Evolutionary conservation across 129 eudicot species (phyloP), one percentile per base, ranked within the genome.

Genomic region (Logfia minima): DNA sequence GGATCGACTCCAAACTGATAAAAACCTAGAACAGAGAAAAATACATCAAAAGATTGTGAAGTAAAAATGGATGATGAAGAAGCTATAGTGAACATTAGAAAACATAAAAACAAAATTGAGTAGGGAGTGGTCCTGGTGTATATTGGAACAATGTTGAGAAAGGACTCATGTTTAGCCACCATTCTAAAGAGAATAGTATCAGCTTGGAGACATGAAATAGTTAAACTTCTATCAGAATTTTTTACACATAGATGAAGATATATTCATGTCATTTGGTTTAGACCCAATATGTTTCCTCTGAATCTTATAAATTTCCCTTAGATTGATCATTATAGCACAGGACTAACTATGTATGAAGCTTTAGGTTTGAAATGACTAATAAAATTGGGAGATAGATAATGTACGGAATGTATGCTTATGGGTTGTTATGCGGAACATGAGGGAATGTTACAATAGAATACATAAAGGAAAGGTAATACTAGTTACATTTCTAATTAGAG

Each of bases 1-100:
- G 93, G 32, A 92, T 86, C 26, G 97, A 82, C 79, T 87, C 92
- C 86, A 94, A 79, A 71, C 83, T 87, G 76, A 91, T 61, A 77
- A 94, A 94, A 59, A 91, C 98, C 98, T 94, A 76, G 16, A 83
- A 55, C 76, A 77, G 37, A 67, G 70, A 68, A 77, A 78, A 74
- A 71, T 31, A 16, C 60, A 64, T 64, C 68, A 51, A 23, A 68
- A 79, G 37, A 1, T 21, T 11, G 28, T 6, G 0, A 21, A 31
- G 35, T 1, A 35, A 14, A 60, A 61, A 45, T 13, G 18, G 24
- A 80, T 35, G 13, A 48, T 29, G 4, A 64, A 72, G 65, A 7
- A 51, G n/a, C 19, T 45, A 43, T 28, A 19, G 8, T 16, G 13
- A 52, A 23, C 6, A 63, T 43, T 5, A 5, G 22, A 72, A 52